Conservation (phyloP, 768 basidiomycete species). For the Pisolithus sp. region DNA sequence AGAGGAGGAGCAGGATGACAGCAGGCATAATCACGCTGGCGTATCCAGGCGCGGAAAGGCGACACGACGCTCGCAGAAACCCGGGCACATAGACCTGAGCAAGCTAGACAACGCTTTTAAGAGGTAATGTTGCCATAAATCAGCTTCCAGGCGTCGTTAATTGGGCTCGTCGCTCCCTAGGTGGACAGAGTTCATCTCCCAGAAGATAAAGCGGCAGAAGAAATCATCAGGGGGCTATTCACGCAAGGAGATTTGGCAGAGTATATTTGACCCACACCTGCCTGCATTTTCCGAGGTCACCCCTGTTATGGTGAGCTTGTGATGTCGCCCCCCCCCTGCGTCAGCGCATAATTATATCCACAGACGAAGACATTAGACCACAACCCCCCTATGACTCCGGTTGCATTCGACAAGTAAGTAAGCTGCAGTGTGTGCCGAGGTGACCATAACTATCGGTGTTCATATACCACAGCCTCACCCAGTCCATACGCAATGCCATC, state of each 20-base stretch:
- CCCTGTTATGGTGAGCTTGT: conserved; percentile 11
- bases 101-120: conserved; percentile 83
- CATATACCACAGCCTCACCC: conserved; percentile 41
- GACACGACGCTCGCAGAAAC: conserved; percentile 32
- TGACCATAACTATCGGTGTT: conserved; percentile 3
- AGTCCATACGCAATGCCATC: conserved; percentile 65
- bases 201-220: conserved; percentile 78
- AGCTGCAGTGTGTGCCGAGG: conserved; percentile 20
- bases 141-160: background rate
- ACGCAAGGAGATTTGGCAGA: conserved; percentile 70
- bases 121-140: conserved; percentile 36
- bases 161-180: conserved; percentile 27
- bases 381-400: conserved; percentile 66
- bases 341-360: background rate
- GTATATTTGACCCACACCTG: conserved; percentile 68
- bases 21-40: conserved; percentile 18
- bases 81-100: conserved; percentile 70
- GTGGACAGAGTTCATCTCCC: conserved; percentile 84
- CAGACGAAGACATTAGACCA: conserved; percentile 81
- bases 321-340: background rate
- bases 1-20: conserved; percentile 34
- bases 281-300: conserved; percentile 24
- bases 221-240: conserved; percentile 56
- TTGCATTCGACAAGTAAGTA: conserved; percentile 64
- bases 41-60: conserved; percentile 23